Conservation (phyloP, 176 grass and related monocot genomes). For the Aechmea fasciata region DNA sequence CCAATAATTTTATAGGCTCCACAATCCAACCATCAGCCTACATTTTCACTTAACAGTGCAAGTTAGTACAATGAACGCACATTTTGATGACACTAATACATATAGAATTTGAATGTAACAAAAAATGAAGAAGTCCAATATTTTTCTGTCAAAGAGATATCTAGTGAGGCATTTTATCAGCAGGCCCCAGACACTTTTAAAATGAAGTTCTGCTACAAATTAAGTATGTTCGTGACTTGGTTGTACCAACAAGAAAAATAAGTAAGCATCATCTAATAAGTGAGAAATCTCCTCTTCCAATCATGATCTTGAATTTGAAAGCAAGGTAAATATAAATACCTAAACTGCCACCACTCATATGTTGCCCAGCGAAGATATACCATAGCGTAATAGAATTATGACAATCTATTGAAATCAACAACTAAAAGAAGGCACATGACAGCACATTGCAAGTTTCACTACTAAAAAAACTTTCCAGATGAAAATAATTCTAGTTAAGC, state of each 20-base stretch:
- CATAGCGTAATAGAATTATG: neutral
- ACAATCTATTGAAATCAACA: neutral
- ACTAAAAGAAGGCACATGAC: neutral
- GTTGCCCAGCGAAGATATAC: neutral
- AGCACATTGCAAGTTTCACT: neutral
- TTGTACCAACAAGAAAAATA: neutral
- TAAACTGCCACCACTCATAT: neutral
- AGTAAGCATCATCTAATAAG: neutral
- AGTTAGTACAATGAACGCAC: neutral
- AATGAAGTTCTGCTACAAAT: neutral
- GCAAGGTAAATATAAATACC: neutral
- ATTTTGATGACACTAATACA: neutral
- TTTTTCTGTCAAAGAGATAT: neutral
- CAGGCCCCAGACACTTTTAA: neutral
- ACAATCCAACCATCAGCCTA: slow-evolving; percentile 95
- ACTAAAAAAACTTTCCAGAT: neutral
- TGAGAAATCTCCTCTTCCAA: neutral
- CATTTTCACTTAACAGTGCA: slow-evolving; percentile 11
- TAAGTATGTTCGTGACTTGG: neutral
- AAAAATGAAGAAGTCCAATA: neutral
- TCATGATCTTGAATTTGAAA: neutral
- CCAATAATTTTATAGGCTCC: slow-evolving; percentile 53
- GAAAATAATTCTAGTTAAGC: neutral
- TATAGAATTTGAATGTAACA: neutral
- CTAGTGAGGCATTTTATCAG: neutral